Evolutionary conservation across 805 yeast species (phyloP).

Genomic region (Candida pseudoglaebosa): DNA sequence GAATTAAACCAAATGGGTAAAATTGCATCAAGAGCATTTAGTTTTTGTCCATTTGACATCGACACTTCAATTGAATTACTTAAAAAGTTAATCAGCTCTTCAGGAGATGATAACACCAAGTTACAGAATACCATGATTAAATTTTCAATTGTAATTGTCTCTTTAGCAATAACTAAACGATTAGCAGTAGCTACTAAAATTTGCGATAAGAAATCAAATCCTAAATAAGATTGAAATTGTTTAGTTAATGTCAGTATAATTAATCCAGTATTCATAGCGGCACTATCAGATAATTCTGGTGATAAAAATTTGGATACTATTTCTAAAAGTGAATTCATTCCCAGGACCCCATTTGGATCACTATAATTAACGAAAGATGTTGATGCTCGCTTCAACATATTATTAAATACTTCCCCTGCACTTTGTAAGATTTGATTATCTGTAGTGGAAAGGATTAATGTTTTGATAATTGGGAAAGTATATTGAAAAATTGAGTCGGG

Average conservation of each 20-base stretch:
- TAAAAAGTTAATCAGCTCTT: constrained; percentile 61
- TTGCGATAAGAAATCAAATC: constrained; percentile 41
- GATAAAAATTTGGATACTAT: constrained; percentile 67
- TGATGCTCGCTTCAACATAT: constrained; percentile 46
- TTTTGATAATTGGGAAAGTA: constrained; percentile 41
- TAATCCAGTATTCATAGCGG: constrained; percentile 73
- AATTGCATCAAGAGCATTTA: constrained; percentile 50
- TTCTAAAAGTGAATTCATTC: constrained; percentile 54
- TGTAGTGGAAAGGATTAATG: constrained; percentile 40
- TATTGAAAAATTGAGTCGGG: constrained; percentile 39
- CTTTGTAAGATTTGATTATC: constrained; percentile 78
- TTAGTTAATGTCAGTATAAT: constrained; percentile 58
- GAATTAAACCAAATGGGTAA: constrained; percentile 80
- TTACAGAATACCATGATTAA: constrained; percentile 72
- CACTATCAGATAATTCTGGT: constrained; percentile 71
- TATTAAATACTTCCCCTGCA: constrained; percentile 70
- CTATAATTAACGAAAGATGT: constrained; percentile 26
- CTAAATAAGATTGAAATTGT: constrained; percentile 40
- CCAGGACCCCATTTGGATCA: constrained; percentile 35
- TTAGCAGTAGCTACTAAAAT: constrained; percentile 71
- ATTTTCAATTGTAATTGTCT: constrained; percentile 72
- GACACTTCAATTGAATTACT: constrained; percentile 18
- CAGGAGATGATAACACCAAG: constrained; percentile 59
- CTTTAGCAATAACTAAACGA: constrained; percentile 63
- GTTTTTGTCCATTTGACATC: constrained; percentile 6